These are phyloP conservation scores for Prunus yedoensis DNA, from an alignment of 331 rosid genomes.

Conservation along the genomic window DNA sequence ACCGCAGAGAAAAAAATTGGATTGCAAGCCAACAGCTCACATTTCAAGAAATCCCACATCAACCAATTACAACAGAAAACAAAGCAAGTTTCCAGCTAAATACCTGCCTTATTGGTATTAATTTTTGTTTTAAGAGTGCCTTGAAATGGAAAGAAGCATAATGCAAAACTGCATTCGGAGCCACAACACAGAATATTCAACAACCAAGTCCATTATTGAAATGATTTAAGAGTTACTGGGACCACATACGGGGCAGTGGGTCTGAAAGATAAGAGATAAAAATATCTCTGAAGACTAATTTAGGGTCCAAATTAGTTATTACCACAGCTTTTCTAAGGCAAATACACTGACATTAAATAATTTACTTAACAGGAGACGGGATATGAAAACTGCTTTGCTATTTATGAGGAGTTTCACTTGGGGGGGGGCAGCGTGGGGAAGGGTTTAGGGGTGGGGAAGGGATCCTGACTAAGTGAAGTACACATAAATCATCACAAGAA, in stretches of 20 bases:
- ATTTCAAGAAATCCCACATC: background rate
- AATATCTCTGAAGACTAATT: background rate
- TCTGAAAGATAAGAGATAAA: background rate
- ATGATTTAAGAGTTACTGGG: constrained; percentile 1
- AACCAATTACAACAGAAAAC: background rate
- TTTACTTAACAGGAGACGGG: background rate
- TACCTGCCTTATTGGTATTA: background rate
- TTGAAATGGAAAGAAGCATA: background rate
- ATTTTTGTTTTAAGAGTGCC: background rate
- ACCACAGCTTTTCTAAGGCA: constrained; percentile 3
- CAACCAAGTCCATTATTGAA: background rate
- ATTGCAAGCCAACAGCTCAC: background rate
- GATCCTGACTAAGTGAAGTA: background rate
- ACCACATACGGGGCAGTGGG: background rate
- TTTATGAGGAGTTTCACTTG: background rate
- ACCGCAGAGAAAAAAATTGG: no score
- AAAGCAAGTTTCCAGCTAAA: background rate
- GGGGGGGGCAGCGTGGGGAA: background rate
- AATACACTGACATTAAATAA: background rate
- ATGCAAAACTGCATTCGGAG: background rate
- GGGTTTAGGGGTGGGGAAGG: background rate
- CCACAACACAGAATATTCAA: background rate
- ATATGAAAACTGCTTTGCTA: background rate
- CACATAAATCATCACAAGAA: background rate
- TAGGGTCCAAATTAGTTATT: background rate